Base-by-base conservation (phyloP, 768 basidiomycete genomes). In the Leccinum boreale region DNA sequence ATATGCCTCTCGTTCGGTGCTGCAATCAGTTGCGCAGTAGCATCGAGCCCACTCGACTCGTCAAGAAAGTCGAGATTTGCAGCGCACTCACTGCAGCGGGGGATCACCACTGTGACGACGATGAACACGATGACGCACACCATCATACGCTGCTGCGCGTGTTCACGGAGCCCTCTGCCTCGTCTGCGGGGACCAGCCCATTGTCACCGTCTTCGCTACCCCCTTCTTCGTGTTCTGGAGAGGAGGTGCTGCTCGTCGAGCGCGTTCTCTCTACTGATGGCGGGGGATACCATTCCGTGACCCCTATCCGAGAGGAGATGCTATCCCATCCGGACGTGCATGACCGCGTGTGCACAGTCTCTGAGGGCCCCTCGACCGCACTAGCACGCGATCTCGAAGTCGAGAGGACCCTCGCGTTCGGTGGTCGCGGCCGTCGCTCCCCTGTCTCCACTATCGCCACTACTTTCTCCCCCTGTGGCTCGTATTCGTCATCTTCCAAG, bases 11-110 rank as follows among this genome's bases (percentile, higher is more conserved):
- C 1, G 50, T 50, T 14, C 7, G 48, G 19, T 64, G 57, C 56
- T 59, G 26, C 29, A 10, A 17, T 9, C 44, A 48, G 23, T 28
- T 52, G 4, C 11, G 11, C 23, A 15, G 14, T 24, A 17, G 19
- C 8, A 19, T n/a, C 15, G 33, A 57, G 7, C 24, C 59, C 7
- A 24, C 56, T 15, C 49, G 54, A n/a, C 28, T 54, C 2, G 55
- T 67, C 5, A 19, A 29, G 19, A 65, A 52, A 26, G 42, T 63
- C 6, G 61, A 62, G 10, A 29, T 65, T 5, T 66, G 59, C 14
- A 64, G 57, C 0, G 59, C 57, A 0, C 23, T 33, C 0, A n/a
- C 49, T 15, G 6, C 33, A 1, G 57, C 58, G 0, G 8, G 50
- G 1, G 62, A 66, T 3, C 35, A 36, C 6, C 55, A 35, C 48